phyloP scores from a whole-genome alignment of 768 basidiomycete genomes.

The Phylloporus scabripes region DNA sequence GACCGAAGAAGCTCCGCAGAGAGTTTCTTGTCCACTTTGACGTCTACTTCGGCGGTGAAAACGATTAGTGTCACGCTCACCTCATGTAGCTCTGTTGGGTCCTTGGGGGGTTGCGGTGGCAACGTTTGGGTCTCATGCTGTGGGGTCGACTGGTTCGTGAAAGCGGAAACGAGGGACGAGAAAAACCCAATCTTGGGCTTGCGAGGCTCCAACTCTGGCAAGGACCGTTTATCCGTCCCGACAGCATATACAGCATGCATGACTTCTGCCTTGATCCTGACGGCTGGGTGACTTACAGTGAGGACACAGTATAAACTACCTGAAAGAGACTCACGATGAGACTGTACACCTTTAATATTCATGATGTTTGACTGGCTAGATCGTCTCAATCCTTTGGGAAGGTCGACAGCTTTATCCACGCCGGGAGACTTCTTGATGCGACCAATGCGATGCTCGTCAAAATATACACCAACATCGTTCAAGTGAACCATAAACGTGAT shows the following conservation, averaged over 20 bases:
- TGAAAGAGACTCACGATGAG: conserved; percentile 45
- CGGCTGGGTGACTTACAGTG: conserved; percentile 36
- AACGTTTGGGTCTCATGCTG: conserved; percentile 6
- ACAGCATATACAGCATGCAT: conserved; percentile 71
- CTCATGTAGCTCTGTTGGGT: conserved; percentile 20
- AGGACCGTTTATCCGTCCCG: conserved; percentile 53
- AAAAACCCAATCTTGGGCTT: conserved; percentile 42
- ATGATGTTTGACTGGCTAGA: conserved; percentile 59
- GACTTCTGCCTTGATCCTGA: conserved; percentile 78
- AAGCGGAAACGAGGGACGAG: conserved; percentile 31
- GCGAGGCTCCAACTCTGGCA: conserved; percentile 25
- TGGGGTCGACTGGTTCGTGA: conserved; percentile 15
- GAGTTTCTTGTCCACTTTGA: conserved; percentile 60
- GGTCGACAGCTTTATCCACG: conserved; percentile 40
- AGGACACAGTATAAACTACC: background rate
- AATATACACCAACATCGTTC: conserved; percentile 68
- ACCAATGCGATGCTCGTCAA: conserved; percentile 72
- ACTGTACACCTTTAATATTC: conserved; percentile 58
- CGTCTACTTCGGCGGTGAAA: conserved; percentile 43
- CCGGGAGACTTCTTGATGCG: conserved; percentile 60
- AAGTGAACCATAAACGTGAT: conserved; percentile 91
- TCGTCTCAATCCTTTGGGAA: conserved; percentile 53
- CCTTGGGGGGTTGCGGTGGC: conserved; percentile 15
- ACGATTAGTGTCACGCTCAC: conserved; percentile 30
- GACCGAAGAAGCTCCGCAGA: conserved; percentile 75